Evolutionary conservation across 306 rosid genomes (phyloP), one percentile per base, ranked within the genome.

Genomic region (Fragaria ananassa): DNA sequence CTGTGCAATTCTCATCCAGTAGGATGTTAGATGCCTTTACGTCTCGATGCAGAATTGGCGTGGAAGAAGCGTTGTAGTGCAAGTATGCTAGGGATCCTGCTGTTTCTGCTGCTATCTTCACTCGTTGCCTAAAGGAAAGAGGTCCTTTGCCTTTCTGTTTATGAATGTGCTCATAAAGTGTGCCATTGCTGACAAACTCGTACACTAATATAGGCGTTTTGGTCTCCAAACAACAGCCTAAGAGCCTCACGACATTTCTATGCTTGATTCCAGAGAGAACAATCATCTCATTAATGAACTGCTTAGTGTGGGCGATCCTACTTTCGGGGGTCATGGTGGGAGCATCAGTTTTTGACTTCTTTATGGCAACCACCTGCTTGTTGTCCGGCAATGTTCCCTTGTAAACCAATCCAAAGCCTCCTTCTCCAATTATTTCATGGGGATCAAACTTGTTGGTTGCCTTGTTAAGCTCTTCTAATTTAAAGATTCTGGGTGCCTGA

Each of bases 21-120:
- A 51, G 10, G 18, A 18, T 51, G 18, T 51, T 51, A 2, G 2
- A 27, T 0, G 81, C 25, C 65, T 77, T 77, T 4, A 77, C 57
- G 47, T 77, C 81, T 57, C 81, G 23, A 6, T 77, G 81, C 10
- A 69, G 3, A 60, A 78, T 78, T 0, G 60, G 63, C 25, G 37
- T 31, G 10, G 25, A 57, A 19, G 69, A 60, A 31, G 63, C 61
- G 3, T 9, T 7, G 44, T 14, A 45, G 46, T 78, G 81, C 61
- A 78, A 70, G 53, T 78, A 78, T 3, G 81, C 69, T 37, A 78
- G 9, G 12, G 81, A 75, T 18, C 63, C 61, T 58, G 76, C 81
- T n/a, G 61, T 70, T 44, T 78, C 81, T 44, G 70, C 44, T 10
- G 81, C 81, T 6, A 70, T 78, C 76, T 60, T 78, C 51, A 70